A percentile compares a stretch with the other conserved stretches of the same genome.
Conservation (phyloP, 495 filamentous ascomycete genomes). For the Xylaria grammica region DNA sequence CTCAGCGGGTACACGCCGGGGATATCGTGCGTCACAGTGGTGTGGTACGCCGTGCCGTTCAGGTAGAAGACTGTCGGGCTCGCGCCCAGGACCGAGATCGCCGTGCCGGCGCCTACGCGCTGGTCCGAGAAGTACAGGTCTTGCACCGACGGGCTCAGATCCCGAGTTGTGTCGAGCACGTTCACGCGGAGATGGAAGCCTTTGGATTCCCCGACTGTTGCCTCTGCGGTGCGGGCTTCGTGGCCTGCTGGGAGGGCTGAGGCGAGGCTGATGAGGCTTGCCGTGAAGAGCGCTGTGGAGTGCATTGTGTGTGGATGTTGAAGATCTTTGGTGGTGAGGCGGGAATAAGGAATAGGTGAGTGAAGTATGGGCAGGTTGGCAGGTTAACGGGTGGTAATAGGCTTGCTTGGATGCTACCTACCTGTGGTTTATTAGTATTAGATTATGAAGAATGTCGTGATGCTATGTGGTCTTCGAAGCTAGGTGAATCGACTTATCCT, state of each 20-base stretch:
- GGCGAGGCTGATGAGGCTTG: not conserved
- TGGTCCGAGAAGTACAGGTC: not conserved
- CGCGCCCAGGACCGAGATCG: not conserved
- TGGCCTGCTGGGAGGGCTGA: not conserved
- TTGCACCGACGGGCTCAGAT: not conserved
- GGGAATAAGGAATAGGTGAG: no score
- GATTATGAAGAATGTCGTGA: not conserved
- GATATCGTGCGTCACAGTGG: constrained; percentile 4
- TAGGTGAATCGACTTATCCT: no score
- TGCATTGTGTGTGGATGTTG: not conserved
- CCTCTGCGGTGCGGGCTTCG: no score
- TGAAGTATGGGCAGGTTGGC: not conserved
- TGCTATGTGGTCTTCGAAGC: no score
- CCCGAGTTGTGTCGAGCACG: not conserved
- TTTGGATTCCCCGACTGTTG: not conserved
- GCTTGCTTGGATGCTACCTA: not conserved
- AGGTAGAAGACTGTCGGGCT: not conserved
- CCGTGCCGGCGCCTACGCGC: not conserved
- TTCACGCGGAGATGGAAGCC: constrained; percentile 6
- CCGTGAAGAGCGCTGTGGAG: not conserved
- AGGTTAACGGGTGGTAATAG: not conserved
- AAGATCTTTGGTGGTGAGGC: no score
- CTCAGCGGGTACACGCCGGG: constrained; percentile 1
- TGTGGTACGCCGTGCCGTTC: constrained; percentile 10
- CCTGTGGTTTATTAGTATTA: not conserved